Evolutionary conservation across 1,139 yeast genomes (phyloP), one percentile per base, ranked within the genome.

Genomic region (Sugiyamaella castrensis): DNA sequence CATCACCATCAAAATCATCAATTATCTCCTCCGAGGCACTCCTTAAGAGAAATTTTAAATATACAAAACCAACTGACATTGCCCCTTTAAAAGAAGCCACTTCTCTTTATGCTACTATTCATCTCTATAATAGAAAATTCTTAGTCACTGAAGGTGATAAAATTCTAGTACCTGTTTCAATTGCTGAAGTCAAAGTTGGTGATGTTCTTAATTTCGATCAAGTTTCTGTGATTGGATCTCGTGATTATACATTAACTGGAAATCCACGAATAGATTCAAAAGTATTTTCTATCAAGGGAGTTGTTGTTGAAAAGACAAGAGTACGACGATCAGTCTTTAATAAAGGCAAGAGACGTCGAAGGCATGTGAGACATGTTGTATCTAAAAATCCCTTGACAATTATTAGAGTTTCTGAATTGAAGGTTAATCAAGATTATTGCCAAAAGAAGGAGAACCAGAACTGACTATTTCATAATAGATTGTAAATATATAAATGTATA

Each of bases 111-210:
- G 98, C 98, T 44, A 76, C 87, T 8, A 77, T 91, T 58, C 82
- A 80, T 61, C 77, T 94, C 41, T 94, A 89, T 71, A 82, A 84
- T 66, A 81, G 89, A 68, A 88, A 95, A 41, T 91, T 87, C 62
- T 73, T 92, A 54, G 95, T 94, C 19, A 89, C 98, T 16, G 80
- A 84, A 58, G 98, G 98, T 16, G 99, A 94, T 67, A 78, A 75
- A 57, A 79, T 92, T 45, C 77, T 82, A 39, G 70, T 92, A 35
- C 96, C 96, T 1, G 89, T 79, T 67, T 79, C 81, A 56, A 67
- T 92, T 72, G 83, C 81, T 60, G 78, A 80, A 48, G 94, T 84
- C 8, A 75, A 81, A 52, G 83, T 91, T 5, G 98, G 98, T 13
- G 96, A 89, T 65, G 75, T 74, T 33, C 74, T 94, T 52, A 71